Evolutionary conservation across 345 rosid species (phyloP).

Genomic region (Populus deltoides): DNA sequence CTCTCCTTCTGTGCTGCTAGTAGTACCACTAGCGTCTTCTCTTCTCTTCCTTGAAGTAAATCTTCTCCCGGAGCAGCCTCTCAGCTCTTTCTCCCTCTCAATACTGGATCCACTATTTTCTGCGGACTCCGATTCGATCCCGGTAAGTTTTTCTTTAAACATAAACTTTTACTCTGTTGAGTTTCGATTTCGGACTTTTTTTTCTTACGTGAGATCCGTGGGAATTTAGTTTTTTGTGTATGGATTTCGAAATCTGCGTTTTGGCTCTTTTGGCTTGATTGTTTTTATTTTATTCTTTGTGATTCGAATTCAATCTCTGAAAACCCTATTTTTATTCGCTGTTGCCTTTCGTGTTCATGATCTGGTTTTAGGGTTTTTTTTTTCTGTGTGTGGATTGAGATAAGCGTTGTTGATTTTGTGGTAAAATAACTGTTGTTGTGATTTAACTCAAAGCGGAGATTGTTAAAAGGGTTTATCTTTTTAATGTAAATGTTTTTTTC

Average conservation of each 20-base stretch:
- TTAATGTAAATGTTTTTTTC: not conserved
- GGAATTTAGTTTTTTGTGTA: not conserved
- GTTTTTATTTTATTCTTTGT: too few relatives aligned
- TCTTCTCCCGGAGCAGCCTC: not conserved
- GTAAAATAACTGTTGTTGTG: not conserved
- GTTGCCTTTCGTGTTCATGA: not conserved
- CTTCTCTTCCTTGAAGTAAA: too few relatives aligned
- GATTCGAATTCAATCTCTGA: not conserved
- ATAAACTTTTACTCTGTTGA: not conserved
- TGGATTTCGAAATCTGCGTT: not conserved
- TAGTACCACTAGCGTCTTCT: not conserved
- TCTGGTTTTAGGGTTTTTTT: not conserved
- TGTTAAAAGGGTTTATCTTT: not conserved
- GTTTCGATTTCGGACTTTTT: not conserved
- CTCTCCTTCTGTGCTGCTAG: not conserved
- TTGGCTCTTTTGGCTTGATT: not conserved
- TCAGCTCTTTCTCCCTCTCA: not conserved
- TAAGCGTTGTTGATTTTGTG: not conserved
- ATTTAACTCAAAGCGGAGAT: not conserved
- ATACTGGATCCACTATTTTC: not conserved
- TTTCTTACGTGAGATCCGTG: not conserved
- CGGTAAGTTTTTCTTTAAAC: not conserved
- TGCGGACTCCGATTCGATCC: not conserved
- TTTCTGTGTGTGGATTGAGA: not conserved
- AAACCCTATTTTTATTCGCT: not conserved